Conservation (phyloP, 148 eudicot species). For the Rhododendron simsii region DNA sequence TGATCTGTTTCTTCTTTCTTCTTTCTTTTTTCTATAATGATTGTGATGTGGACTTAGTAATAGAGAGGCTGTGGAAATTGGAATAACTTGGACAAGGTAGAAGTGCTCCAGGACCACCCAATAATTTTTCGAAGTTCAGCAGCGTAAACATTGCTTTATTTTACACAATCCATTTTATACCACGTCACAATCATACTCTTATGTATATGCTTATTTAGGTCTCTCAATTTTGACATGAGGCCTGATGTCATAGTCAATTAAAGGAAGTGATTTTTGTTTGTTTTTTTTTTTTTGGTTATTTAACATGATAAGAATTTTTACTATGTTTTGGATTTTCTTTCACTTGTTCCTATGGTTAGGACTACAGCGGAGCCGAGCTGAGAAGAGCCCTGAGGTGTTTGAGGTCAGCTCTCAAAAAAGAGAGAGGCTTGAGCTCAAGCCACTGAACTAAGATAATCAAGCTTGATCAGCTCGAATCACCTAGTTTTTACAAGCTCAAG, state of each 20-base stretch:
- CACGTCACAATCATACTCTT: not conserved
- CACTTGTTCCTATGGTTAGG: not conserved
- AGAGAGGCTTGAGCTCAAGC: not conserved
- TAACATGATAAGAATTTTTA: not conserved
- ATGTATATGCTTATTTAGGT: not conserved
- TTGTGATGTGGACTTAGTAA: not conserved
- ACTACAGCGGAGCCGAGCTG: not conserved
- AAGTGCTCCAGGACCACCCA: not conserved
- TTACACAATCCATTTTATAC: not conserved
- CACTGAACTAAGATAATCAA: not conserved
- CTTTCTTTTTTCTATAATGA: not conserved
- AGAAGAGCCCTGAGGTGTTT: not conserved
- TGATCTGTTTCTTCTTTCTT: not conserved
- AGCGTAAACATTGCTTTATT: not conserved
- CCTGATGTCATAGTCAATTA: not conserved
- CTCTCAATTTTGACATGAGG: not conserved
- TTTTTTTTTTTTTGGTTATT: not conserved
- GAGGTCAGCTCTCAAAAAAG: not conserved
- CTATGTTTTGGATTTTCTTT: not conserved
- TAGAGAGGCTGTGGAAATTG: not conserved
- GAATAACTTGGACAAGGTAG: not conserved
- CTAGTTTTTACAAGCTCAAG: no score
- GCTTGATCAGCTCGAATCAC: no score
- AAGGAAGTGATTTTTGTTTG: not conserved
- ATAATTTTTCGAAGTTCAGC: not conserved